Evolutionary conservation across 306 rosid genomes (phyloP), one percentile per base, ranked within the genome.

Genomic region (Cicer yamashitae): DNA sequence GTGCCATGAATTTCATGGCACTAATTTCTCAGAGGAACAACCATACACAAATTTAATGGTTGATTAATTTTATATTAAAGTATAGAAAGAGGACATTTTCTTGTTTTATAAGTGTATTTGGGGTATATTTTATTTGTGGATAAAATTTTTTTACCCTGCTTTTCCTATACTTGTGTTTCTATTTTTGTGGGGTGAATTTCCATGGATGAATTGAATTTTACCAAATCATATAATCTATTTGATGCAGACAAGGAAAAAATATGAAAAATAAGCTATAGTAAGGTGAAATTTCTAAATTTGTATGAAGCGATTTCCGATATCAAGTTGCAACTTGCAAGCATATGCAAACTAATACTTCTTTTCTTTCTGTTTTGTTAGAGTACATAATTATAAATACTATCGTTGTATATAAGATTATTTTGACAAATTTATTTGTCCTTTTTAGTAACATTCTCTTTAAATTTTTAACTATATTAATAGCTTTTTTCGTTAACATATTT

Each of bases 51-150:
- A 44, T 38, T 6, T 67, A 70, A 68, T 62, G 89, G 81, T 82
- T 83, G 83, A 82, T 70, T 79, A 25, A 25, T 25, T 25, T 2
- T 25, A 25, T 73, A 64, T 79, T 81, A 70, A 37, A 77, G 63
- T 10, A 83, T 64, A 72, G 79, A 22, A 75, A 67, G 14, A 70
- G 54, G 60, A 13, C 18, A 53, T 61, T 77, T 70, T 45, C 53
- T 40, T 51, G 39, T 84, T 65, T 81, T 68, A 70, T 52, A 66
- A 71, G 2, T 74, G 81, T 77, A 75, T 18, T 76, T 79, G 76
- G 73, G 77, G 34, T 25, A 25, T 67, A 68, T 67, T 80, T 81
- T 57, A 72, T 78, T 84, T 90, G 96, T 92, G 91, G 89, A 89
- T 91, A 90, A 79, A 82, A 37, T 41, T 3, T 1, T 2, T 60